Evolutionary conservation across 1,284 basidiomycete genomes (phyloP), one percentile per base, ranked within the genome.

Genomic region (Caloboletus firmus): DNA sequence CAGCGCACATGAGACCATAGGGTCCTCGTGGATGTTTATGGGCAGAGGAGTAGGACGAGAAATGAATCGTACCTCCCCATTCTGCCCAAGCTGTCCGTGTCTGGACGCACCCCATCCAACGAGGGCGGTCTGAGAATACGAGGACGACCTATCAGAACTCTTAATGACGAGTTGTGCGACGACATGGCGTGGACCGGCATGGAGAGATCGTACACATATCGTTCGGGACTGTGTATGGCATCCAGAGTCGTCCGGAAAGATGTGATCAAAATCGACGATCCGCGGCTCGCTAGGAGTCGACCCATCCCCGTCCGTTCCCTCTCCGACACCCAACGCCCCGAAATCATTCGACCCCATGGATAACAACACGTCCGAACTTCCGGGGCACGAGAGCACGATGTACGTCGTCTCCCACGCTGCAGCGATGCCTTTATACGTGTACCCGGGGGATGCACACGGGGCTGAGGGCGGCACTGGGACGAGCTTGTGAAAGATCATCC

Each of bases 391-490:
- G 5, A 87, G 64, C 9, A 83, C 85, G 37, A 92, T 72, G 66
- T 89, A 93, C 46, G 83, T 85, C 8, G 91, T 91, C 67, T 94
- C 89, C 92, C 93, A 95, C 26, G 83, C 80, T 1, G 86, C 81
- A 7, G 83, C 83, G 39, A 93, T 70, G 13, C 72, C 54, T 46
- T 74, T 75, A 43, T 74, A 68, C 17, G 61, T 54, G 62, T 79
- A 79, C 5, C 63, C 74, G 8, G 58, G 54, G 7, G 78, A 60
- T 3, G 66, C 70, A 11, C 67, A 52, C 18, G 32, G 20, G 28
- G 49, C 59, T 13, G 68, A 62, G 12, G 78, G 56, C 5, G 70
- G 62, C 7, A 84, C 24, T 24, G 24, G 62, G 42, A 73, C 61
- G 41, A 90, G 71, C 12, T 66, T 76, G 49, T 66, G 68, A 64